phyloP scores from a whole-genome alignment of 1,284 basidiomycete genomes.

The Neolentinus lepideus region DNA sequence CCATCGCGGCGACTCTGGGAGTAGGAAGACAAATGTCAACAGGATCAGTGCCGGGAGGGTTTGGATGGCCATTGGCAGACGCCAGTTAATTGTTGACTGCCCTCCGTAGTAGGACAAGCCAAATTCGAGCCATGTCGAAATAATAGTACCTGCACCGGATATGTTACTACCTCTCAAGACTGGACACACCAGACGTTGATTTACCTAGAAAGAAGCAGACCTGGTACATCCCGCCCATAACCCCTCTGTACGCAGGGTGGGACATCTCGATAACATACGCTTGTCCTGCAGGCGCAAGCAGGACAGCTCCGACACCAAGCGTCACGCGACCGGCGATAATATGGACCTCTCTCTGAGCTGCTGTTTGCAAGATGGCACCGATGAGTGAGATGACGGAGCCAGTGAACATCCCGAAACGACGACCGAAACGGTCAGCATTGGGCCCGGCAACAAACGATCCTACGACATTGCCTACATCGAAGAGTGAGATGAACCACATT shows the following conservation, averaged over 20 bases:
- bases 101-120: background rate
- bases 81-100: slow-evolving; percentile 19
- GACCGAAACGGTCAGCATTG: slow-evolving; percentile 11
- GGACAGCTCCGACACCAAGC: slow-evolving; percentile 13
- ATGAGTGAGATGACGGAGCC: slow-evolving; percentile 10
- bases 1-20: slow-evolving; percentile 38
- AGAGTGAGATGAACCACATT: background rate
- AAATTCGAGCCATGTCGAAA: background rate
- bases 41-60: slow-evolving; percentile 21
- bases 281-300: slow-evolving; percentile 6
- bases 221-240: slow-evolving; percentile 13
- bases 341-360: slow-evolving; percentile 8
- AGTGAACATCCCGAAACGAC: slow-evolving; percentile 11
- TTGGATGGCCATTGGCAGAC: slow-evolving; percentile 22
- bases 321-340: slow-evolving; percentile 13
- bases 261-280: slow-evolving; percentile 12
- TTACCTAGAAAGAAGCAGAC: slow-evolving; percentile 13
- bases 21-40: slow-evolving; percentile 23
- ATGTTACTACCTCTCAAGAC: background rate
- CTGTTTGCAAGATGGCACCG: slow-evolving; percentile 10
- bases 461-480: slow-evolving; percentile 12
- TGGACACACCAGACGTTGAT: background rate
- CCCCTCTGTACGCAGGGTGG: slow-evolving; percentile 13
- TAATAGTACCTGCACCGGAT: background rate
- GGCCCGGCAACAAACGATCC: slow-evolving; percentile 12